These are phyloP conservation scores for Nakaseomyces sp. DNA, from an alignment of 1,139 yeast genomes.

Conservation along the genomic window DNA sequence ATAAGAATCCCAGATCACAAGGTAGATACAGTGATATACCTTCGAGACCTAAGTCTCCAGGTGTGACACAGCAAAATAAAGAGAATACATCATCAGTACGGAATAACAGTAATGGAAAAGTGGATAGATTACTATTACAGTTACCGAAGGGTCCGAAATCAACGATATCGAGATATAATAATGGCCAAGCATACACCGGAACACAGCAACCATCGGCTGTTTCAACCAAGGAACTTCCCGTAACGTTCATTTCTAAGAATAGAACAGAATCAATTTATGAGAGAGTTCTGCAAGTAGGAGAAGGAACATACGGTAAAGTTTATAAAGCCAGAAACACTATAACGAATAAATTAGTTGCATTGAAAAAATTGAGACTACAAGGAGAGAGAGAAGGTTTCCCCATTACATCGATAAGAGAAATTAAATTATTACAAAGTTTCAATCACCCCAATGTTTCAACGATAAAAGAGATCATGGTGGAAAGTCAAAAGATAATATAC, in stretches of 20 bases:
- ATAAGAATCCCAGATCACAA: neutral
- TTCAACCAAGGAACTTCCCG: constrained; percentile 4
- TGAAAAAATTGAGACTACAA: constrained; percentile 76
- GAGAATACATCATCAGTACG: neutral
- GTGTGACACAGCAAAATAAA: neutral
- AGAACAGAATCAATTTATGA: constrained; percentile 25
- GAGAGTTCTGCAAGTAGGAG: constrained; percentile 51
- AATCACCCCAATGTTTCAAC: constrained; percentile 77
- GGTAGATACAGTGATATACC: neutral
- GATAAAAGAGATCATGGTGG: constrained; percentile 83
- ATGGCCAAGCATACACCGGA: constrained; percentile 1
- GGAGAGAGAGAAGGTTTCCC: constrained; percentile 92
- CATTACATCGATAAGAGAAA: constrained; percentile 88
- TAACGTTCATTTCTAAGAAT: constrained; percentile 14
- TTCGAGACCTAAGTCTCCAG: neutral
- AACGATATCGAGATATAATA: constrained; percentile 13
- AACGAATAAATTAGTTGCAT: constrained; percentile 70
- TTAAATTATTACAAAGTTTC: constrained; percentile 76
- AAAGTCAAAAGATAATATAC: constrained; percentile 56
- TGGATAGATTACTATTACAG: constrained; percentile 3
- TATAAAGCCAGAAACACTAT: constrained; percentile 43
- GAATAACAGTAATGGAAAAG: neutral
- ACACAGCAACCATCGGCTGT: neutral
- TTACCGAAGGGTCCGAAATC: constrained; percentile 12
- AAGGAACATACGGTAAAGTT: constrained; percentile 78